Base-by-base conservation (phyloP, 2,329 filamentous ascomycete genomes). In the Aspergillus jensenii region DNA sequence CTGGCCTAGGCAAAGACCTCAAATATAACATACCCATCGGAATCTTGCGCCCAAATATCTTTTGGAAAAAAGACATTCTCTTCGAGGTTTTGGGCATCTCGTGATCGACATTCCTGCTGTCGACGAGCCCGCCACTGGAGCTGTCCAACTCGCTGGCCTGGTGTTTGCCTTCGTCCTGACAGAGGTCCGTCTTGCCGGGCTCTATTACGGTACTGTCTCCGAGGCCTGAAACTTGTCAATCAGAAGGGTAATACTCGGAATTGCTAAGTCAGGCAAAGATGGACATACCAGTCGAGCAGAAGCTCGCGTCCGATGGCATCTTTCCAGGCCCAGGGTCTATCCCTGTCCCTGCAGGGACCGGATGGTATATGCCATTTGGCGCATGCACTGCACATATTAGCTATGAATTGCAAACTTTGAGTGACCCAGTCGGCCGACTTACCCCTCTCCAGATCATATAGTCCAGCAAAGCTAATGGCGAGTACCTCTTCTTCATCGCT, bases 401-500 rank as follows among this genome's bases (percentile, higher is more conserved):
- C 37, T 52, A 21, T 8, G 3, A 5, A 12, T 35, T 6, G 4
- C 40, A 39, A 7, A 3, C 12, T 5, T 3, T n/a, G 52, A 3
- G n/a, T 9, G 11, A 19, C 33, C 4, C 25, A 31, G 9, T 4
- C 9, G 27, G 9, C 27, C 27, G 8, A 48, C 53, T 44, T 51
- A 68, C 69, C 67, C 63, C 62, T 59, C 58, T 71, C 69, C 31
- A 71, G 41, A 40, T 71, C 68, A 56, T 70, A 69, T 15, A 68
- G 21, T 8, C 65, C 65, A 21, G 68, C 62, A 62, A 71, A 71
- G 27, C 68, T 67, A 35, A 71, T 63, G 0, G 69, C 69, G 11
- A 71, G 53, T 4, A 71, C 45, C 54, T 71, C 69, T 46, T 69
- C 68, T 50, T 71, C 69, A 23, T 71, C 69, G 25, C 67, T 52